Evolutionary conservation across 768 basidiomycete genomes (phyloP), one percentile per base, ranked within the genome.

Genomic region (Phaffia australis): DNA sequence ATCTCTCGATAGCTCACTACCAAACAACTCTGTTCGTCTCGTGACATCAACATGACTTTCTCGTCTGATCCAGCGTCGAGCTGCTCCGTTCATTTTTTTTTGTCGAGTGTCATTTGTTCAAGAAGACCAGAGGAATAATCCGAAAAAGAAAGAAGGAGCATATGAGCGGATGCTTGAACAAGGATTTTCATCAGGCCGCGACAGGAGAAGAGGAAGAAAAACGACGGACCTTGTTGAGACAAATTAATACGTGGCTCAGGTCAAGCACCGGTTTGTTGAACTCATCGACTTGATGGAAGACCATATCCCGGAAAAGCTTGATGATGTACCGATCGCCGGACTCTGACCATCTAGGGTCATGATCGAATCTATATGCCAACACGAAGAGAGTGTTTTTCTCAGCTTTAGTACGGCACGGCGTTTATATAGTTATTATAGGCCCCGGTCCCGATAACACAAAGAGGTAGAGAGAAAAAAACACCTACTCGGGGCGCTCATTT

Each of bases 401-500:
- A n/a, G 35, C 11, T 42, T 42, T 11, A 42, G 35, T 11, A 42
- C 35, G 35, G 11, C 11, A 42, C 11, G 35, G 11, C 4, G 35
- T 11, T 42, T 42, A 11, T 42, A 42, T 42, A 4, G 35, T 42
- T 42, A 5, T 42, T 42, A 42, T 42, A 42, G 35, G 35, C 35
- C 35, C 35, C 35, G 11, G 35, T 4, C 35, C 35, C 35, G 11
- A 42, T 42, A 42, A 42, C 4, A 5, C 11, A 11, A 42, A 42
- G 35, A 42, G 11, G 35, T 42, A 11, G 11, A 42, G 35, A 42
- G 11, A 11, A 15, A 15, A 23, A 54, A 29, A 15, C 7, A 82
- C 88, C 64, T 74, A 97, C 91, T 98, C 95, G 2, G 95, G 94
- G n/a, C 95, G 82, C 74, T 99, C 95, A 75, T 98, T 98, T 79